A percentile compares a stretch with the other conserved stretches of the same genome.
These are phyloP conservation scores for Truncatella angustata DNA, from an alignment of 2,329 filamentous ascomycete genomes.

Conservation along the genomic window DNA sequence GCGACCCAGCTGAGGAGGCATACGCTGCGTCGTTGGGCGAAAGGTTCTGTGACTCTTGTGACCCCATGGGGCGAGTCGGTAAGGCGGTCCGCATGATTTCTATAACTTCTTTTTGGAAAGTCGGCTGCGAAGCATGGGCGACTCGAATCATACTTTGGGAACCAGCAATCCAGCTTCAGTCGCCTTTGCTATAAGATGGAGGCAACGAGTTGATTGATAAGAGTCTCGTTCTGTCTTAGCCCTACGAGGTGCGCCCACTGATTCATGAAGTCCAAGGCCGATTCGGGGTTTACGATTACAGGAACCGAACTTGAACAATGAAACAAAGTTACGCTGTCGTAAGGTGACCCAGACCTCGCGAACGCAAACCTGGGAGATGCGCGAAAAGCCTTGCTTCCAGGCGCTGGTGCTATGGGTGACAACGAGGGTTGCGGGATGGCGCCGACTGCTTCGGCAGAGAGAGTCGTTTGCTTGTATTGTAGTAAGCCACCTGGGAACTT, in stretches of 20 bases:
- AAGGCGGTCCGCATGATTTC: constrained; percentile 11
- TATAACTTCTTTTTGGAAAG: constrained; percentile 1
- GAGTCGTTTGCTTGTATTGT: neutral
- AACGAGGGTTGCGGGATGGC: too few relatives aligned
- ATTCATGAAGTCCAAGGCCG: neutral
- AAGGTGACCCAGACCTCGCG: too few relatives aligned
- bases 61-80: constrained; percentile 9
- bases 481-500: neutral
- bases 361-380: too few relatives aligned
- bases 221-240: neutral
- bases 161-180: neutral
- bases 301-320: neutral
- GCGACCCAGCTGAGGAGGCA: constrained; percentile 12
- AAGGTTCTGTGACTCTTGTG: constrained; percentile 2
- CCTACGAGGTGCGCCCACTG: neutral
- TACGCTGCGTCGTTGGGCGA: constrained; percentile 8
- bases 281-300: neutral
- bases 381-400: too few relatives aligned
- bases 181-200: neutral
- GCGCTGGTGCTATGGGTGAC: too few relatives aligned
- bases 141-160: constrained; percentile 5
- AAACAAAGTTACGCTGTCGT: neutral
- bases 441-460: neutral
- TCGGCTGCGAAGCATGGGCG: constrained; percentile 4
- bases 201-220: neutral